Evolutionary conservation across 148 eudicot genomes (phyloP).

Genomic region (Diospyros kaki): DNA sequence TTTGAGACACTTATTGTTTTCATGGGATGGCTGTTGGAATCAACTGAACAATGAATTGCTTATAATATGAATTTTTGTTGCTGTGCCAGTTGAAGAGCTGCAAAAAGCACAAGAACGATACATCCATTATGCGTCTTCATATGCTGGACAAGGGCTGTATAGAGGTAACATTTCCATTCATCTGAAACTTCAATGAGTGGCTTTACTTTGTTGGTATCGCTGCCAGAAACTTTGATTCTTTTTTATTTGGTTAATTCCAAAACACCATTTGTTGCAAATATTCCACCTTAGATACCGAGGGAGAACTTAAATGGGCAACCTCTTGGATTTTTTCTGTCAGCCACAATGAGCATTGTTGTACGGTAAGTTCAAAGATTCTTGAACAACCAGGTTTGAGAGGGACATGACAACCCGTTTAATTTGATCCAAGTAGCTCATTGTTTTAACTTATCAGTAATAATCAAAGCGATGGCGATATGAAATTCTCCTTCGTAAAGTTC

Average conservation of each 20-base stretch:
- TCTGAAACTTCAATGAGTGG: background rate
- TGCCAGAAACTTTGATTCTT: background rate
- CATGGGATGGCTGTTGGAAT: background rate
- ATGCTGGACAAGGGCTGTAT: background rate
- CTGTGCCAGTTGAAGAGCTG: background rate
- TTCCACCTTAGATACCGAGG: background rate
- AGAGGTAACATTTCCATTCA: background rate
- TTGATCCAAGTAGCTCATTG: background rate
- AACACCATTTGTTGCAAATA: background rate
- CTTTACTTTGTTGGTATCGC: background rate
- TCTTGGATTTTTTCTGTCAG: background rate
- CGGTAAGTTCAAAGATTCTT: slow-evolving; percentile 5
- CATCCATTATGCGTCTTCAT: too few species aligned
- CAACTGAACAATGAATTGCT: background rate
- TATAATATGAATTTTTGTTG: background rate
- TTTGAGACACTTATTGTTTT: too few species aligned
- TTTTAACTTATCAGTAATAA: background rate
- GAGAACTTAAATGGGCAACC: background rate
- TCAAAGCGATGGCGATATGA: background rate
- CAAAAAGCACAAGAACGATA: background rate
- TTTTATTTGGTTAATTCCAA: background rate
- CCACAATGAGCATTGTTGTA: background rate
- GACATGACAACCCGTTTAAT: background rate
- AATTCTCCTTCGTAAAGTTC: slow-evolving; percentile 12
- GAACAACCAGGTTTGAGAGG: background rate